Percentiles rank a stretch among this genome's conserved stretches.
Evolutionary conservation across 2,329 filamentous ascomycete genomes (phyloP).

Genomic region (Hymenoscyphus linearis): DNA sequence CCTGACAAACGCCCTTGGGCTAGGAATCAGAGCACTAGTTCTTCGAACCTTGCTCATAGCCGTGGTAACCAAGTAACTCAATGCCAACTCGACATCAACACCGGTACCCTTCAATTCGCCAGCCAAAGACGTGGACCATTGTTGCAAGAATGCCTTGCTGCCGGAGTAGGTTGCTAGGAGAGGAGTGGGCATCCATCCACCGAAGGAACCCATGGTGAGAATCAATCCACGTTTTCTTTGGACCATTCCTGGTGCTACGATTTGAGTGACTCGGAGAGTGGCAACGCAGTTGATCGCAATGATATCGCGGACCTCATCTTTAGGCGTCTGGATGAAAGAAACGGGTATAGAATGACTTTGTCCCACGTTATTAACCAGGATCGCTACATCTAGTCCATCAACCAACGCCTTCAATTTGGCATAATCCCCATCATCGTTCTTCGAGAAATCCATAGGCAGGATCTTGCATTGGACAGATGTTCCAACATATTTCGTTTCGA

Average conservation of each 20-base stretch:
- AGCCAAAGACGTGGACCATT: slow-evolving; percentile 85
- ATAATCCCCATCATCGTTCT: slow-evolving; percentile 77
- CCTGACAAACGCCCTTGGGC: slow-evolving; percentile 74
- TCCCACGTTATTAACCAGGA: slow-evolving; percentile 96
- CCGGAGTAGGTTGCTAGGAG: slow-evolving; percentile 94
- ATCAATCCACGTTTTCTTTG: slow-evolving; percentile 82
- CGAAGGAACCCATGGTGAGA: slow-evolving; percentile 96
- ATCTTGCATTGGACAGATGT: slow-evolving; percentile 64
- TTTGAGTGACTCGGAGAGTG: slow-evolving; percentile 81
- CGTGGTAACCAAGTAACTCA: slow-evolving; percentile 89
- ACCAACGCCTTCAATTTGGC: slow-evolving; percentile 63
- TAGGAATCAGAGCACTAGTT: slow-evolving; percentile 72
- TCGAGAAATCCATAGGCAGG: slow-evolving; percentile 86
- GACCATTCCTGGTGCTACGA: slow-evolving; percentile 79
- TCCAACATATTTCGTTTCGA: slow-evolving; percentile 62
- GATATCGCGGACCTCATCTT: slow-evolving; percentile 80
- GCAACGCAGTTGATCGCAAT: slow-evolving; percentile 93
- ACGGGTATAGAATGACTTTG: slow-evolving; percentile 91
- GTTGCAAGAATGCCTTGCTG: slow-evolving; percentile 95
- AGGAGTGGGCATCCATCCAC: slow-evolving; percentile 85
- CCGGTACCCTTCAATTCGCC: slow-evolving; percentile 76
- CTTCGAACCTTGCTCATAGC: slow-evolving; percentile 96
- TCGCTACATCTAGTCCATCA: slow-evolving; percentile 70
- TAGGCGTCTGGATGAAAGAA: slow-evolving; percentile 73
- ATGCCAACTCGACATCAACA: slow-evolving; percentile 83